Evolutionary conservation across 129 eudicot genomes (phyloP), one percentile per base, ranked within the genome.

Genomic region (Saposhnikovia divaricata): DNA sequence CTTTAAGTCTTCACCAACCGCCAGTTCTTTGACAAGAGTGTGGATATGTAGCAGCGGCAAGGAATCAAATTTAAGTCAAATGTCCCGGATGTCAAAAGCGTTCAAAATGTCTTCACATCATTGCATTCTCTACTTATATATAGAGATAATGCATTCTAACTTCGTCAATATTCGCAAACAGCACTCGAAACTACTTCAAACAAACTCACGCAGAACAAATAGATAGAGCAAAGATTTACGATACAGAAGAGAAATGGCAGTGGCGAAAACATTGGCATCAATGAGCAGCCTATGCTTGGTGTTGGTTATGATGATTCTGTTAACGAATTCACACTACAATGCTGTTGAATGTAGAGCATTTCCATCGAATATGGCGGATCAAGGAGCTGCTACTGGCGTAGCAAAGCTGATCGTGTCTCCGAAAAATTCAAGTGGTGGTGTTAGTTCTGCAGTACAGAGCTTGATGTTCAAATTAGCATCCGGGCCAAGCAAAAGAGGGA

Each of bases 401-500:
- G 34, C 69, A 61, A 25, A 2, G 69, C 6, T 61, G 6, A 4
- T 61, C 31, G 16, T 61, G 5, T 61, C 34, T 61, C 37, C 37
- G 34, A 25, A 25, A 25, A 61, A 61, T 4, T 61, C 69, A 25
- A 3, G 81, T 44, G 55, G 59, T 27, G 50, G 27, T 21, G 76
- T n/a, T 42, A 25, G 51, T 68, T 43, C 81, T 27, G 59, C 31
- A 25, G 43, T 65, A 13, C 57, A 28, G 76, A 44, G 81, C 81
- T 79, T 79, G 61, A 28, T 25, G 53, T 79, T 79, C 63, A 79
- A 68, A 25, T 45, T 79, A 59, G 75, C 81, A 27, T 79, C 82
- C 47, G 82, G 82, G n/a, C 82, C 82, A 9, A 80, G 82, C 75
- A 80, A 50, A 28, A 71, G 70, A 80, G 82, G 82, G 7, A 78